phyloP scores from a whole-genome alignment of 2,329 filamentous ascomycete species.

The Neocucurbitaria cava region DNA sequence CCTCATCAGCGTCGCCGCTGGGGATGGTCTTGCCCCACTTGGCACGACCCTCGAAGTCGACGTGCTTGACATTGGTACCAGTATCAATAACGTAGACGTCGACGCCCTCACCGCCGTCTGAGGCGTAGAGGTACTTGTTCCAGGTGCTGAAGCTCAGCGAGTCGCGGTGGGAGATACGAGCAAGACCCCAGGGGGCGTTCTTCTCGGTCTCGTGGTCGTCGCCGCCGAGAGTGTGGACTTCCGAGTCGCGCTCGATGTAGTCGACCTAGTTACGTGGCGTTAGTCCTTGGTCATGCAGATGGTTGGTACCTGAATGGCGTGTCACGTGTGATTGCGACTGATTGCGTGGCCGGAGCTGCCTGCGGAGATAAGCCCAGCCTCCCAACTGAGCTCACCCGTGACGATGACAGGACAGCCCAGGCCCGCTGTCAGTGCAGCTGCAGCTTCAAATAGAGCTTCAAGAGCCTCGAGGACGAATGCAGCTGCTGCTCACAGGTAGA shows the following conservation, averaged over 20 bases:
- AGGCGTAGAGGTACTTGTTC: conserved; percentile 96
- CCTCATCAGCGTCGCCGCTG: conserved; percentile 78
- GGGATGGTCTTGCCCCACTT: conserved; percentile 98
- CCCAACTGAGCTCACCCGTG: conserved; percentile 12
- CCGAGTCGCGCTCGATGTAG: conserved; percentile 92
- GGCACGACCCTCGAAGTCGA: conserved; percentile 96
- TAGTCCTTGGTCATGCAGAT: conserved; percentile 28
- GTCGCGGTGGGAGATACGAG: conserved; percentile 95
- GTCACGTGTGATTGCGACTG: conserved; percentile 33
- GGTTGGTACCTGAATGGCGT: conserved; percentile 23
- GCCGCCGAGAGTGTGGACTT: conserved; percentile 79
- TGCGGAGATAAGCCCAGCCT: conserved; percentile 36
- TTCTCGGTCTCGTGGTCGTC: conserved; percentile 72
- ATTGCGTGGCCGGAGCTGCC: conserved; percentile 38
- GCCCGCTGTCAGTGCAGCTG: neutral
- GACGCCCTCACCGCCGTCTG: conserved; percentile 92
- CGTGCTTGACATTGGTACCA: conserved; percentile 90
- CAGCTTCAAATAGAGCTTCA: neutral
- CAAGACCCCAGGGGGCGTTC: conserved; percentile 97
- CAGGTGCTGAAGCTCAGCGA: conserved; percentile 87
- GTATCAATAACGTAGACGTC: conserved; percentile 99
- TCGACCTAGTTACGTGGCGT: conserved; percentile 71
- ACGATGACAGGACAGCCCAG: neutral
- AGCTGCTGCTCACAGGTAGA: neutral
- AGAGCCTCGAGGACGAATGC: neutral